phyloP scores from a whole-genome alignment of 768 basidiomycete genomes.

The Lenzites betulinus region DNA sequence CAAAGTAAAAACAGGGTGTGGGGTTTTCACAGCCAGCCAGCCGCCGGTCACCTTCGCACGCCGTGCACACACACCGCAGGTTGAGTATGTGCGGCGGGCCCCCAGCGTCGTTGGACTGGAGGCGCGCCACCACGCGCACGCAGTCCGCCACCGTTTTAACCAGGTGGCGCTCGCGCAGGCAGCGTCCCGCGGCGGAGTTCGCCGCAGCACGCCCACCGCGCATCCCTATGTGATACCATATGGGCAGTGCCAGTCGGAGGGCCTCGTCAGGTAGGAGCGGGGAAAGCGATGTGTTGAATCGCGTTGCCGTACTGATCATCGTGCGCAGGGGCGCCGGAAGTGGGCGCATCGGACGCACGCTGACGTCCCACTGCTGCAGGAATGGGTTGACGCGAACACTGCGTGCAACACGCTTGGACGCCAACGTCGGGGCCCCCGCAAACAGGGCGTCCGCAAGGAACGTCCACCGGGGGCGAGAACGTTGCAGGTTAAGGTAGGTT shows the following conservation, averaged over 20 bases:
- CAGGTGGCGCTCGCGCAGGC: background rate
- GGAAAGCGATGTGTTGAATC: no score
- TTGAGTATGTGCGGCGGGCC: no score
- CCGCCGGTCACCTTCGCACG: no score
- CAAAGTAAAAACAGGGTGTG: no score
- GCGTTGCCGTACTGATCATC: no score
- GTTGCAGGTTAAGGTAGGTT: constrained; percentile 6
- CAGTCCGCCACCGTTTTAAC: background rate
- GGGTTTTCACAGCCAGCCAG: no score
- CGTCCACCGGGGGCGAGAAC: constrained; percentile 14
- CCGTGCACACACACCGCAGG: no score
- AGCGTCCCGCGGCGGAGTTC: background rate
- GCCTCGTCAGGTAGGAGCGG: no score
- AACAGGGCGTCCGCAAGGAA: background rate
- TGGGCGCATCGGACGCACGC: no score
- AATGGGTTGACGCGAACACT: background rate
- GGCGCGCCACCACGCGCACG: background rate
- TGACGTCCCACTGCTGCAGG: constrained; percentile 18
- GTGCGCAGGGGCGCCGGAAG: no score
- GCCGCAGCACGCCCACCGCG: background rate
- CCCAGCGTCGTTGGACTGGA: no score
- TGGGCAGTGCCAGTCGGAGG: no score
- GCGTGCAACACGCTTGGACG: background rate
- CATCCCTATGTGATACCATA: background rate
- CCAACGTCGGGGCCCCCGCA: background rate